These are phyloP conservation scores for Graphiopsis chlorocephala DNA, from an alignment of 2,329 filamentous ascomycete species.

Conservation along the genomic window DNA sequence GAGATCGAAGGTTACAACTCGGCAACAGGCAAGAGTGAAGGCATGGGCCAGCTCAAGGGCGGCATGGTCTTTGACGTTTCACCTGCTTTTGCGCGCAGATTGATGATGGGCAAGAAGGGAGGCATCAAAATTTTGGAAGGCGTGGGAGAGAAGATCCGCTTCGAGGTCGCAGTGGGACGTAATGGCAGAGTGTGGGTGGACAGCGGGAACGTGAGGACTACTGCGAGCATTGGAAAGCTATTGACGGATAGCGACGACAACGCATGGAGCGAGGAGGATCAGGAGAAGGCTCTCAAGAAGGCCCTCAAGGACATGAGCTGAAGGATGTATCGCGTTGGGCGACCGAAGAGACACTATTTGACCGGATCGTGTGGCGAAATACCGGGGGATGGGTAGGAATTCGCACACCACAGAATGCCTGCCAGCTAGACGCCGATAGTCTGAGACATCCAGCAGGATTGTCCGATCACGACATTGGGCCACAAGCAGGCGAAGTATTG, in stretches of 20 bases:
- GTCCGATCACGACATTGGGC: background rate
- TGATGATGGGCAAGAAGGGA: conserved; percentile 64
- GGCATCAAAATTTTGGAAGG: conserved; percentile 74
- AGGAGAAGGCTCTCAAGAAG: conserved; percentile 68
- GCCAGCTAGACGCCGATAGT: background rate
- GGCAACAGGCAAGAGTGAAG: conserved; percentile 82
- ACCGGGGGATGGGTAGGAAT: background rate
- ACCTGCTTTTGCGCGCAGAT: conserved; percentile 73
- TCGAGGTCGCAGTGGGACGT: conserved; percentile 89
- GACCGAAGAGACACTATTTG: background rate
- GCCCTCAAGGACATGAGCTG: conserved; percentile 56
- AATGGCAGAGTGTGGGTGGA: conserved; percentile 94
- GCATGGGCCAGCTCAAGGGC: conserved; percentile 75
- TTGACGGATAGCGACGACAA: conserved; percentile 74
- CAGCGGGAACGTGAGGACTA: conserved; percentile 68
- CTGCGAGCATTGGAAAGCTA: conserved; percentile 75
- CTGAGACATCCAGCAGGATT: background rate
- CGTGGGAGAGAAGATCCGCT: conserved; percentile 76
- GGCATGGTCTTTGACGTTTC: conserved; percentile 86
- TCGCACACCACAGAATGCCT: background rate
- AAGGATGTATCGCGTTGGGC: background rate
- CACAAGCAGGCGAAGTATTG: background rate
- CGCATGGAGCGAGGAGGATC: conserved; percentile 60
- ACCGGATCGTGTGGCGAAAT: background rate
- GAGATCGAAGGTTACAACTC: conserved; percentile 89